phyloP scores from a whole-genome alignment of 2,329 filamentous ascomycete genomes.

The Talaromyces albobiverticillius region DNA sequence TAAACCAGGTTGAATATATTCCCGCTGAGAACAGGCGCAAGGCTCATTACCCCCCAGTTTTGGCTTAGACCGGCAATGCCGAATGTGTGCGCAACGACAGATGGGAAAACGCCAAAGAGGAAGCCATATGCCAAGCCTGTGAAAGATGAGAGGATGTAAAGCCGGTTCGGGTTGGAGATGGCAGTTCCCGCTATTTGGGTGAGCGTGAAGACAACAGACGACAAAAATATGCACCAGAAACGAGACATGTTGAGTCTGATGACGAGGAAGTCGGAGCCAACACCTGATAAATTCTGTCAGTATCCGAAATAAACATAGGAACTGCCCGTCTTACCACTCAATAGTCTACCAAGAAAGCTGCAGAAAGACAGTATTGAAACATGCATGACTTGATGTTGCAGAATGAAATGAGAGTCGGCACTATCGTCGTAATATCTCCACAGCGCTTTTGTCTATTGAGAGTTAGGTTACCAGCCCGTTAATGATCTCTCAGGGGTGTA shows the following conservation, averaged over 20 bases:
- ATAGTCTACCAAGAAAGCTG: conserved; percentile 78
- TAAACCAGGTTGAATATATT: conserved; percentile 94
- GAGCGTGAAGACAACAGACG: conserved; percentile 71
- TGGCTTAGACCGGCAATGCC: conserved; percentile 84
- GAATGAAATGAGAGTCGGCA: conserved; percentile 70
- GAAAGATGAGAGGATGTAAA: conserved; percentile 75
- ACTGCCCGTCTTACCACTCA: conserved; percentile 58
- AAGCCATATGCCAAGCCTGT: conserved; percentile 91
- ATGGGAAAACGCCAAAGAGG: conserved; percentile 90
- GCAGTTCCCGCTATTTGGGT: conserved; percentile 75
- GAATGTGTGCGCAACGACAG: conserved; percentile 84
- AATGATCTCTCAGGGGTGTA: not conserved
- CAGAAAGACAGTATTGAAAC: conserved; percentile 90
- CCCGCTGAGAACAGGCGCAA: conserved; percentile 81
- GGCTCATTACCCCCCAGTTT: conserved; percentile 95
- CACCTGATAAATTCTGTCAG: conserved; percentile 50
- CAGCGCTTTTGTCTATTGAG: conserved; percentile 63
- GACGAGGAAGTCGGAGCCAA: conserved; percentile 87
- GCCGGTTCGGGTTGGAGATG: conserved; percentile 71
- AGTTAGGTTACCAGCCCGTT: conserved; percentile 1
- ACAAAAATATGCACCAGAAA: conserved; percentile 84
- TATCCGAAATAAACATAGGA: conserved; percentile 4
- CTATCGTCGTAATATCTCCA: conserved; percentile 82
- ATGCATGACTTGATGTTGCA: conserved; percentile 80
- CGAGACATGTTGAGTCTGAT: conserved; percentile 76